Evolutionary conservation across 2,329 filamentous ascomycete species (phyloP).

Genomic region (Fusarium palustre): DNA sequence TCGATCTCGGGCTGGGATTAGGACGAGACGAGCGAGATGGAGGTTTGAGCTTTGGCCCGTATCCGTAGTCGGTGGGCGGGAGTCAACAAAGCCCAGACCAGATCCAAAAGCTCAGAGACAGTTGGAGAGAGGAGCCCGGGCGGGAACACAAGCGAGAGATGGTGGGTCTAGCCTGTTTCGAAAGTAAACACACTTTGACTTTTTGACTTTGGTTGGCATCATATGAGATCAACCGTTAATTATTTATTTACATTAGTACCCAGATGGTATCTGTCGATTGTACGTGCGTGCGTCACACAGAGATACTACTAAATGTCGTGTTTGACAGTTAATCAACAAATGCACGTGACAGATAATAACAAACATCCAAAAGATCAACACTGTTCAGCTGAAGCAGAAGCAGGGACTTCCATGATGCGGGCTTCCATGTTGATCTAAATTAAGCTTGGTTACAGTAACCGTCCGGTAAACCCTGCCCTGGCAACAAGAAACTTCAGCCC

Average conservation of each 20-base stretch:
- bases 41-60: conserved; percentile 28
- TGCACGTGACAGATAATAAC: conserved; percentile 13
- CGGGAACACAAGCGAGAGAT: conserved; percentile 29
- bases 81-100: conserved; percentile 32
- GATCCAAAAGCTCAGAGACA: neutral
- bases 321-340: conserved; percentile 32
- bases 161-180: conserved; percentile 37
- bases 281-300: conserved; percentile 42
- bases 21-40: conserved; percentile 22
- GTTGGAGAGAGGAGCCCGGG: conserved; percentile 5
- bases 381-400: neutral
- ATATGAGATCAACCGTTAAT: neutral
- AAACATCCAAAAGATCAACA: conserved; percentile 5
- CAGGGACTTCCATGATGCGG: conserved; percentile 11
- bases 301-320: conserved; percentile 17
- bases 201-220: neutral
- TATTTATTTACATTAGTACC: conserved; percentile 12
- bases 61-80: conserved; percentile 15
- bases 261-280: neutral
- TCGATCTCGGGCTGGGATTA: conserved; percentile 20
- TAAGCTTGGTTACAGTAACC: conserved; percentile 26
- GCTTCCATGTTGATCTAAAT: conserved; percentile 5
- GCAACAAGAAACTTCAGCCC: conserved; percentile 31
- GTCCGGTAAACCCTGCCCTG: conserved; percentile 12
- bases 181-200: conserved; percentile 43